phyloP scores from a whole-genome alignment of 164 flowering plant genomes.

The Liriodendron chinense region DNA sequence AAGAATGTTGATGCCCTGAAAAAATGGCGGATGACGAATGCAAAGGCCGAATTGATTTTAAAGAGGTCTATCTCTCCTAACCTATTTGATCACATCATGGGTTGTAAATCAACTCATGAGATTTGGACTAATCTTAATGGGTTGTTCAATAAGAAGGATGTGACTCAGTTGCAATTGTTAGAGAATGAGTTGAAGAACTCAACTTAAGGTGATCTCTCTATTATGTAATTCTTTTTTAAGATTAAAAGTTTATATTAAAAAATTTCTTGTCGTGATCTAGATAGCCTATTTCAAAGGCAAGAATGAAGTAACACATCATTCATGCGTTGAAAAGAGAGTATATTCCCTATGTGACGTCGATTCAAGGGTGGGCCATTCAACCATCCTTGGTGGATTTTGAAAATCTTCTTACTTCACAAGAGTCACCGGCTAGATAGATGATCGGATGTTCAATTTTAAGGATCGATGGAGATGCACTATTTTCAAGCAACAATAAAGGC shows the following conservation, averaged over 20 bases:
- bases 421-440: too few relatives aligned
- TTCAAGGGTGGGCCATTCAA: too few relatives aligned
- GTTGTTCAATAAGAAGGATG: slow-evolving; percentile 12
- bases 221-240: slow-evolving; percentile 7
- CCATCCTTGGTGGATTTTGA: too few relatives aligned
- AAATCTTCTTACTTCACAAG: too few relatives aligned
- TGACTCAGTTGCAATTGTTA: neutral
- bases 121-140: slow-evolving; percentile 7
- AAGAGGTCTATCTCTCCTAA: too few relatives aligned
- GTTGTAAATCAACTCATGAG: slow-evolving; percentile 4
- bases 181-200: slow-evolving; percentile 14
- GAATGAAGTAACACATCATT: slow-evolving; percentile 3
- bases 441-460: neutral
- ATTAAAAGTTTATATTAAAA: slow-evolving; percentile 2
- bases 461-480: neutral
- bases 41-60: too few relatives aligned
- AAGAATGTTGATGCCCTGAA: too few relatives aligned
- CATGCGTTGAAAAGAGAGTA: too few relatives aligned
- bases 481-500: neutral
- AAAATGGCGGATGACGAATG: too few relatives aligned
- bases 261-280: neutral
- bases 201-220: slow-evolving; percentile 8
- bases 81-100: too few relatives aligned
- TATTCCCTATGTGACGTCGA: too few relatives aligned
- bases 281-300: too few relatives aligned